Percentiles rank a stretch among this genome's conserved stretches.
Evolutionary conservation across 306 rosid species (phyloP).

Genomic region (Myrica gale): DNA sequence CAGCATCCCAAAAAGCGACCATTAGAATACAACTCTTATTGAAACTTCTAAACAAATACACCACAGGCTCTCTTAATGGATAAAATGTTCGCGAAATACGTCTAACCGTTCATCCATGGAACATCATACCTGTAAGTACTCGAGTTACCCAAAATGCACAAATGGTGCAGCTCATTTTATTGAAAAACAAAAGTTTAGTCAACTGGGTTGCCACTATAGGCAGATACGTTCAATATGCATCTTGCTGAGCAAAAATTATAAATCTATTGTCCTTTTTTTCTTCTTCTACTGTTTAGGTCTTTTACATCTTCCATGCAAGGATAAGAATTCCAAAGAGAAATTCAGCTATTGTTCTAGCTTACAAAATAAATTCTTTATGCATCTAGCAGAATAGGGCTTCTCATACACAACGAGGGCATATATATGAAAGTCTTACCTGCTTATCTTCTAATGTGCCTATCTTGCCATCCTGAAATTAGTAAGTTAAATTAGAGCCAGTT

Average conservation of each 20-base stretch:
- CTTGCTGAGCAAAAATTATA: background rate
- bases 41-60: background rate
- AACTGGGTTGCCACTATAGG: background rate
- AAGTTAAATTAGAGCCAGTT: conserved; percentile 26
- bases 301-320: background rate
- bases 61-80: background rate
- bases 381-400: background rate
- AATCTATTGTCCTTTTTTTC: background rate
- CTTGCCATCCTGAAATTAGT: conserved; percentile 62
- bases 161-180: background rate
- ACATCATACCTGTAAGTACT: background rate
- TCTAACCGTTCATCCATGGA: background rate
- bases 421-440: conserved; percentile 57
- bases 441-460: conserved; percentile 50
- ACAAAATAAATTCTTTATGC: background rate
- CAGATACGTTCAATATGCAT: background rate
- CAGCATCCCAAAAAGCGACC: background rate
- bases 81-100: background rate
- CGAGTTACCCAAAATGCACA: background rate
- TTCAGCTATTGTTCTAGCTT: background rate
- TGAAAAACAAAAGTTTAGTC: background rate
- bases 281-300: background rate
- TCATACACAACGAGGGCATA: background rate
- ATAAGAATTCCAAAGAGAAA: background rate
- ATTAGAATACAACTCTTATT: background rate